Evolutionary conservation across 1,139 yeast species (phyloP), one percentile per base, ranked within the genome.

Genomic region (Debaryomycetaceae sp.): DNA sequence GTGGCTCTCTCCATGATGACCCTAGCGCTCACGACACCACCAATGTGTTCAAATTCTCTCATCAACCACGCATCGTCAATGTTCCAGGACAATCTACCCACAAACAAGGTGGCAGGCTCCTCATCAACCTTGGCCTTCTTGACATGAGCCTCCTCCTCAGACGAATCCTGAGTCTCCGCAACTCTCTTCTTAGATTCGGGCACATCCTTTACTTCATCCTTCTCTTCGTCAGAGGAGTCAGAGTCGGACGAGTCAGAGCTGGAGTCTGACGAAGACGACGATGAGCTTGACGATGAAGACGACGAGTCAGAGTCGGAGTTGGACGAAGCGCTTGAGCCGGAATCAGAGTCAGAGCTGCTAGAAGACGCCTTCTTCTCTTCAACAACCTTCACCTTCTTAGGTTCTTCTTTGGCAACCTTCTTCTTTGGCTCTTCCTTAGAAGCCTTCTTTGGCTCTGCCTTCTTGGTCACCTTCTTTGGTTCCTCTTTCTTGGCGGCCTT

Each of bases 71-170:
- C 95, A 56, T 88, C 97, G 53, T 91, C 98, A 52, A 91, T 75
- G 65, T 81, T 84, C 97, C 97, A 91, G 20, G 98, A 88, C 52
- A 91, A 78, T 69, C 97, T 81, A 51, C 98, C 98, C 44, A 88
- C 97, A 53, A 91, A 91, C 46, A 91, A 65, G 42, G 97, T 91
- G 38, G 91, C 85, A 49, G 89, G 83, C 61, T 83, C 84, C 40
- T 51, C 55, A 18, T 47, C 53, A 32, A 46, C 40, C 53, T 58
- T 63, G 32, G 57, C 50, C 49, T 61, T 65, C 53, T 65, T 64
- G 35, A 51, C 34, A 16, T 37, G 49, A 37, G 65, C 63, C 15
- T 29, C 30, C 46, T 56, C 63, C 43, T 58, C 66, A 23, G 54
- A 45, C 25, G 58, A 43, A 30, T 46, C 41, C 32, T 56, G 56